Evolutionary conservation across 495 filamentous ascomycete genomes (phyloP), one percentile per base, ranked within the genome.

Genomic region (Penicillium paxilli): DNA sequence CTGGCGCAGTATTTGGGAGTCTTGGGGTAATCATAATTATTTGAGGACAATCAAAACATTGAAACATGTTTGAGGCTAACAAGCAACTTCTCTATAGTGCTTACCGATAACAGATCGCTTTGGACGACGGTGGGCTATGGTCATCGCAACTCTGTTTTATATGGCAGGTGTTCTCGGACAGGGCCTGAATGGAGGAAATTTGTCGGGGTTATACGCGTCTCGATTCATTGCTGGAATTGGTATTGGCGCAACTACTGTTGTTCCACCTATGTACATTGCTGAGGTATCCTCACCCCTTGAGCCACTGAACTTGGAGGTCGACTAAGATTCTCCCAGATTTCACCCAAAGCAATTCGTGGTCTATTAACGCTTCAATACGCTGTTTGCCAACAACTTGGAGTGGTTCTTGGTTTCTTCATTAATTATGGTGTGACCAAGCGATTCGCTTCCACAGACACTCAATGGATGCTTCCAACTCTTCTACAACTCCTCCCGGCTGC

Each of bases 301-400:
- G n/a, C n/a, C n/a, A n/a, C n/a, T n/a, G n/a, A n/a, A n/a, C n/a
- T n/a, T 10, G 28, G 28, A 32, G 3, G 28, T 12, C 14, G 10
- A 32, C 5, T 12, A 8, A 42, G 10, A 2, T 21, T 52, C 23
- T 16, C 12, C 5, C 25, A 87, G 63, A 87, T 84, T 46, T 80
- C 85, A 6, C 85, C 86, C 9, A 74, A 85, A 49, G 81, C 81
- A 23, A 87, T 87, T 55, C 84, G 85, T 42, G 85, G 85, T 37
- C 78, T 80, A 21, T 69, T 88, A 42, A 86, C 83, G 28, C 78
- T 83, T 28, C 75, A 86, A 52, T 87, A 87, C 62, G 83, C 87
- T 52, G 74, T 84, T 6, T 87, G 87, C 62, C 81, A 75, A 52
- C 69, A 71, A 20, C 49, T 74, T 6, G 85, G 84, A 20, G 78